A percentile compares a stretch with the other conserved stretches of the same genome.
These are phyloP conservation scores for Chenopodium formosanum DNA, from an alignment of 148 eudicot species.

Conservation along the genomic window DNA sequence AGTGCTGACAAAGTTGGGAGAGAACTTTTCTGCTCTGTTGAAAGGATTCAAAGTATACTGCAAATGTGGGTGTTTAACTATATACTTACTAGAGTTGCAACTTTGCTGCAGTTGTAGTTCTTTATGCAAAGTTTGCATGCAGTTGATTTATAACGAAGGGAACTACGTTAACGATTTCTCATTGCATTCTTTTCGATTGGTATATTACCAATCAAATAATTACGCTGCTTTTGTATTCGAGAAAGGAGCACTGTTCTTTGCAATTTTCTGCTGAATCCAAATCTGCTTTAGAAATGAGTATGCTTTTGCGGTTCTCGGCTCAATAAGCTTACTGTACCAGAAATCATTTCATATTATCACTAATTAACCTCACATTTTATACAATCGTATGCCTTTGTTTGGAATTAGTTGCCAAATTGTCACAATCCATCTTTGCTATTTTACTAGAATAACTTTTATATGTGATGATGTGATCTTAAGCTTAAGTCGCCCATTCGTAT, in stretches of 20 bases:
- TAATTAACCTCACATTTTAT: not conserved
- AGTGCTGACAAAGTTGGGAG: not conserved
- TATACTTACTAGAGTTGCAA: not conserved
- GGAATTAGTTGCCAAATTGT: too few species aligned
- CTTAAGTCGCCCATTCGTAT: too few species aligned
- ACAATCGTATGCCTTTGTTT: too few species aligned
- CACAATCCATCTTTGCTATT: too few species aligned
- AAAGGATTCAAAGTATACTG: not conserved
- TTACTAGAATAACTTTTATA: too few species aligned
- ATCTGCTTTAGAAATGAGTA: not conserved
- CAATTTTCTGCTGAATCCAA: not conserved
- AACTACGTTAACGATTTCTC: not conserved
- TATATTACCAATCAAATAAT: slow-evolving; percentile 14
- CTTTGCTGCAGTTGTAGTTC: slow-evolving; percentile 14
- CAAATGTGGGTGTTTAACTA: slow-evolving; percentile 3
- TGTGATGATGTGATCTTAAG: too few species aligned
- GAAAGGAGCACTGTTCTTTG: not conserved
- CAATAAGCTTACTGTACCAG: not conserved
- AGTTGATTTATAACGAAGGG: slow-evolving; percentile 14
- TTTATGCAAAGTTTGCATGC: slow-evolving; percentile 4
- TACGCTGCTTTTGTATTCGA: slow-evolving; percentile 8
- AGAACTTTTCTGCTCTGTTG: not conserved
- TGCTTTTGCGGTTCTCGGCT: not conserved
- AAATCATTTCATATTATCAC: not conserved
- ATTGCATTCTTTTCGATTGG: slow-evolving; percentile 21